Conservation (phyloP, 2,329 filamentous ascomycete genomes). For the Sarocladium kiliense region DNA sequence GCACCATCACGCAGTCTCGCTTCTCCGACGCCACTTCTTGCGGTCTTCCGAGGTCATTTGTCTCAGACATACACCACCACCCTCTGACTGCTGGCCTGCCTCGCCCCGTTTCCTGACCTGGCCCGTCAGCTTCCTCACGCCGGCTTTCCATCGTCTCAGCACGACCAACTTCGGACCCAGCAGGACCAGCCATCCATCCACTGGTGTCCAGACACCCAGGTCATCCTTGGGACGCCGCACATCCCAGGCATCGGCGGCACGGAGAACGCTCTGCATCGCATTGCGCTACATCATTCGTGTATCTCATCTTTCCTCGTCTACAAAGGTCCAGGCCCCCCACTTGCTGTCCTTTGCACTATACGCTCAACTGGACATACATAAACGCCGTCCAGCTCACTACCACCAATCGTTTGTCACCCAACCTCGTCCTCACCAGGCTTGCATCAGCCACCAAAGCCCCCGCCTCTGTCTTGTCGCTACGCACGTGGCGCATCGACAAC, state of each 20-base stretch:
- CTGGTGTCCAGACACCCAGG: not conserved
- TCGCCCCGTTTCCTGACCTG: not conserved
- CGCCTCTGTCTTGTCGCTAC: not conserved
- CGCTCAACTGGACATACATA: not conserved
- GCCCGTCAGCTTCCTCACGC: not conserved
- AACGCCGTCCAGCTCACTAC: too few relatives aligned
- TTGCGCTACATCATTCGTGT: not conserved
- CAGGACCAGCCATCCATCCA: not conserved
- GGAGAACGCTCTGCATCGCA: not conserved
- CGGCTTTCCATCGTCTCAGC: not conserved
- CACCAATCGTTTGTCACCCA: not conserved
- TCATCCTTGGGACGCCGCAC: not conserved
- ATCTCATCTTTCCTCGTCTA: not conserved
- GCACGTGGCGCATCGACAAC: not conserved
- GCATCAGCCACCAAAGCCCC: not conserved
- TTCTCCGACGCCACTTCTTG: not conserved
- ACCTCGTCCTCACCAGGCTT: not conserved
- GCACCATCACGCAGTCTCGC: not conserved
- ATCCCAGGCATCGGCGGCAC: not conserved
- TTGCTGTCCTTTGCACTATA: not conserved
- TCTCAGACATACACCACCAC: constrained; percentile 7
- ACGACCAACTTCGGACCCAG: not conserved
- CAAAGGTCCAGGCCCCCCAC: not conserved
- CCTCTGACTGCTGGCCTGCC: not conserved
- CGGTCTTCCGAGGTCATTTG: not conserved